Evolutionary conservation across 805 yeast species (phyloP).

Genomic region (Candida cerambycidarum): DNA sequence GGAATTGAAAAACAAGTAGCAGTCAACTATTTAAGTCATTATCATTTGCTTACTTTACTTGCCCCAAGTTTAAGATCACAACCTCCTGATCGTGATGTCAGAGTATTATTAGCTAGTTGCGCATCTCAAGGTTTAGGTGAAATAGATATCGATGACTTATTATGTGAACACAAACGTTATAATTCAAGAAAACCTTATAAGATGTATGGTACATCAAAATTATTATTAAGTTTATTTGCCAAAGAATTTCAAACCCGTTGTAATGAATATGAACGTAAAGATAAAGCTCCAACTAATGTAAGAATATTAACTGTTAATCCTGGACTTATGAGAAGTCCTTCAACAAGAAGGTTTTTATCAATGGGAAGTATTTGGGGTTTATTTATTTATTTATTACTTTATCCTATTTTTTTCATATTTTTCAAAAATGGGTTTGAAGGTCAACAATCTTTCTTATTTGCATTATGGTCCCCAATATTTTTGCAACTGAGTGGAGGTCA

Average conservation of each 20-base stretch:
- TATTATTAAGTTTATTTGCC: constrained; percentile 73
- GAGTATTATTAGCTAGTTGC: constrained; percentile 79
- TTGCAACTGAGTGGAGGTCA: constrained; percentile 62
- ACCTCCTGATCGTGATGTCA: constrained; percentile 92
- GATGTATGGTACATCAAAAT: constrained; percentile 79
- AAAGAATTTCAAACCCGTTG: constrained; percentile 72
- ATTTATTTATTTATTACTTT: constrained; percentile 58
- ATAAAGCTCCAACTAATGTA: constrained; percentile 68
- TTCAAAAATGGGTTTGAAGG: constrained; percentile 78
- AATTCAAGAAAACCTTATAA: constrained; percentile 67
- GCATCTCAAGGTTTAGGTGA: constrained; percentile 72
- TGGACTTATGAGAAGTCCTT: constrained; percentile 86
- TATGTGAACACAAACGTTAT: constrained; percentile 61
- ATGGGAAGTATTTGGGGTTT: constrained; percentile 71
- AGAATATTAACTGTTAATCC: constrained; percentile 82
- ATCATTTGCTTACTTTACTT: constrained; percentile 73
- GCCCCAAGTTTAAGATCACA: constrained; percentile 86
- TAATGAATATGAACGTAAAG: constrained; percentile 60
- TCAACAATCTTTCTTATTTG: constrained; percentile 71
- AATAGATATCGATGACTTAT: constrained; percentile 60
- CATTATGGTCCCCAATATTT: constrained; percentile 70
- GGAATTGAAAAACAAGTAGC: constrained; percentile 88
- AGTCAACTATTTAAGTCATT: constrained; percentile 77
- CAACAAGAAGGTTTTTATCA: constrained; percentile 74
- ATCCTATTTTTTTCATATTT: constrained; percentile 82